Evolutionary conservation across 345 rosid species (phyloP).

Genomic region (Cochlearia excelsa): DNA sequence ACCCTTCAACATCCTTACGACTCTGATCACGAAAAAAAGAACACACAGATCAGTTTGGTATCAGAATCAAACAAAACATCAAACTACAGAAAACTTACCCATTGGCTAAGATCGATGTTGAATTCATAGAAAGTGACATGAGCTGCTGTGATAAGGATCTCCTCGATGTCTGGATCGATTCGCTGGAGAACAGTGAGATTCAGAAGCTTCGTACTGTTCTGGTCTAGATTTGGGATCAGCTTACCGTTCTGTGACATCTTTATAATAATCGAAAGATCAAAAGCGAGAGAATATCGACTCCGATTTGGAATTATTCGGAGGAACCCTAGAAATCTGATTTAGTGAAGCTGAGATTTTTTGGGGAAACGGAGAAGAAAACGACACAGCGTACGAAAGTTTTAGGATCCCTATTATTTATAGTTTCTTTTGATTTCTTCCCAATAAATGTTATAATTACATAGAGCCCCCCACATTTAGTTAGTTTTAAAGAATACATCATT

Average conservation of each 20-base stretch:
- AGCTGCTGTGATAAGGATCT: constrained; percentile 91
- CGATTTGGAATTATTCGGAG: constrained; percentile 7
- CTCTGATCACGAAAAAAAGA: constrained; percentile 41
- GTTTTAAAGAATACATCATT: background rate
- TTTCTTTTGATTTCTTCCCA: no score
- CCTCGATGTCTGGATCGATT: constrained; percentile 81
- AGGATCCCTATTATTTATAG: no score
- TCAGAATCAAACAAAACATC: background rate
- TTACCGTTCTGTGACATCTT: constrained; percentile 77
- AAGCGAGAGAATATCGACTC: constrained; percentile 1
- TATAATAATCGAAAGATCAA: background rate
- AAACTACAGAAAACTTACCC: constrained; percentile 45
- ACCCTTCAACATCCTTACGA: constrained; percentile 97
- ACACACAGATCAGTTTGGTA: constrained; percentile 6
- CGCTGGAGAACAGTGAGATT: constrained; percentile 91
- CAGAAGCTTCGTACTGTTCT: constrained; percentile 74
- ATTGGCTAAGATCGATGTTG: constrained; percentile 79
- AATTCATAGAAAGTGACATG: constrained; percentile 96
- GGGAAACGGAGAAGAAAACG: constrained; percentile 22
- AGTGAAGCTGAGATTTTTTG: constrained; percentile 22
- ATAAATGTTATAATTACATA: no score
- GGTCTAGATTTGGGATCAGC: constrained; percentile 89
- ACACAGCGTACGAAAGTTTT: background rate
- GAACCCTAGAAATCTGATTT: constrained; percentile 27
- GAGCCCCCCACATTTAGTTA: no score